Base-by-base conservation (phyloP, 805 yeast species). In the Starmerella apicola region DNA sequence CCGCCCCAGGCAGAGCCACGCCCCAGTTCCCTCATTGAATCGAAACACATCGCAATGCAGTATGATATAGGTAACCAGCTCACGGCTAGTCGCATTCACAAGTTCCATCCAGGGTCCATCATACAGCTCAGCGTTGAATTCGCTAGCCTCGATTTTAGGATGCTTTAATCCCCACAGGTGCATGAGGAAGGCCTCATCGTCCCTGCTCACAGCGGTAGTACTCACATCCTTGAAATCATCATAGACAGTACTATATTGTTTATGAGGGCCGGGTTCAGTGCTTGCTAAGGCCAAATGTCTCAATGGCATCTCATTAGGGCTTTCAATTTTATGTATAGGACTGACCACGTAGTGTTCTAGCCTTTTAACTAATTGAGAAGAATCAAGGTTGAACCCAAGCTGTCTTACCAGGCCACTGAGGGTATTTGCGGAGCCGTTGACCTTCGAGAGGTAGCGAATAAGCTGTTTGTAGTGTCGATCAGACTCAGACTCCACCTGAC, bases 61-160 rank as follows among this genome's bases (percentile, higher is more conserved):
- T 8, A 45, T n/a, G 10, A 43, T 13, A 27, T 19, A 43, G 5
- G 27, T 34, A 3, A 39, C 42, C 39, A 34, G 15, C 1, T 21
- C 32, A 5, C 35, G 21, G 3, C 47, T 44, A 6, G 38, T 7
- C 2, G 18, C 3, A 4, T 8, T 4, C 3, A 20, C 25, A 6
- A 45, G 33, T 3, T 26, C 21, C n/a, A 12, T 3, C 49, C 49
- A 45, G 9, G 43, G 43, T 3, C 49, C 49, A 3, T 38, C 20
- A 21, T 43, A 17, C 19, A 45, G 19, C 22, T 45, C 49, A 3
- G 37, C 37, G n/a, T 37, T 34, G 30, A 34, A 30, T 7, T 34
- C 29, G 4, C 41, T 28, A 26, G 27, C 25, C 15, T 21, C 38
- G 7, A 21, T 22, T 5, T 23, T 21, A 7, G 8, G n/a, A 15